phyloP scores from a whole-genome alignment of 2,329 filamentous ascomycete genomes.

The Pseudocercospora fijiensis region DNA sequence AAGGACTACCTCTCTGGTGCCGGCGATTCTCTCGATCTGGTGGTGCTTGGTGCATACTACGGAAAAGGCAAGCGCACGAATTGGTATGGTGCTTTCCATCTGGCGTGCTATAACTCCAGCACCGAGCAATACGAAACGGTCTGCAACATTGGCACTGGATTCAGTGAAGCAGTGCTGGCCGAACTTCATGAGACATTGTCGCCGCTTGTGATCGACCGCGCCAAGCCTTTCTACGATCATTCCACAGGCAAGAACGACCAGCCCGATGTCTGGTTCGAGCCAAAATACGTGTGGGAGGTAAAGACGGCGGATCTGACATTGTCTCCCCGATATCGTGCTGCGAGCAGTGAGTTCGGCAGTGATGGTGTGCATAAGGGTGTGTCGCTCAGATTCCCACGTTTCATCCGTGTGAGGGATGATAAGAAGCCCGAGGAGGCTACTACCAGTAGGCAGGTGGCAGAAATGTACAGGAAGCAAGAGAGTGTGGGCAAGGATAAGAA shows the following conservation, averaged over 20 bases:
- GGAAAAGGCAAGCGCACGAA: constrained; percentile 94
- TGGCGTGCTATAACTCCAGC: constrained; percentile 84
- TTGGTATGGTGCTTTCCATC: constrained; percentile 91
- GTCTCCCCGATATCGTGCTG: constrained; percentile 91
- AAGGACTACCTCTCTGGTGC: constrained; percentile 95
- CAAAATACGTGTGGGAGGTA: constrained; percentile 92
- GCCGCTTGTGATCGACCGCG: constrained; percentile 76
- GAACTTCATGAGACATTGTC: constrained; percentile 76
- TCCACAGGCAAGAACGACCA: constrained; percentile 83
- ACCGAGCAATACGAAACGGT: constrained; percentile 88
- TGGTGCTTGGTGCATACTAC: constrained; percentile 90
- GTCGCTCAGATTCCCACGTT: constrained; percentile 85
- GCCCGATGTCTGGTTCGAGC: constrained; percentile 98
- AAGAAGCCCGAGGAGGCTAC: constrained; percentile 95
- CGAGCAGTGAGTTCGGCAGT: constrained; percentile 69
- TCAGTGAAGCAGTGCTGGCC: constrained; percentile 91
- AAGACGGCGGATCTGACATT: constrained; percentile 94
- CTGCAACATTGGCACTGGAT: constrained; percentile 98
- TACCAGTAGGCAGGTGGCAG: constrained; percentile 77
- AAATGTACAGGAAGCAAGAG: constrained; percentile 97
- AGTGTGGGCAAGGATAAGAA: constrained; percentile 83
- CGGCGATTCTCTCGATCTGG: constrained; percentile 92
- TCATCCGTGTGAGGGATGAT: constrained; percentile 87
- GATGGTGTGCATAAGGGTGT: constrained; percentile 69
- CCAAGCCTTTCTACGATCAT: constrained; percentile 94